These are phyloP conservation scores for Diplodia sapinea DNA, from an alignment of 2,329 filamentous ascomycete genomes.

Conservation along the genomic window DNA sequence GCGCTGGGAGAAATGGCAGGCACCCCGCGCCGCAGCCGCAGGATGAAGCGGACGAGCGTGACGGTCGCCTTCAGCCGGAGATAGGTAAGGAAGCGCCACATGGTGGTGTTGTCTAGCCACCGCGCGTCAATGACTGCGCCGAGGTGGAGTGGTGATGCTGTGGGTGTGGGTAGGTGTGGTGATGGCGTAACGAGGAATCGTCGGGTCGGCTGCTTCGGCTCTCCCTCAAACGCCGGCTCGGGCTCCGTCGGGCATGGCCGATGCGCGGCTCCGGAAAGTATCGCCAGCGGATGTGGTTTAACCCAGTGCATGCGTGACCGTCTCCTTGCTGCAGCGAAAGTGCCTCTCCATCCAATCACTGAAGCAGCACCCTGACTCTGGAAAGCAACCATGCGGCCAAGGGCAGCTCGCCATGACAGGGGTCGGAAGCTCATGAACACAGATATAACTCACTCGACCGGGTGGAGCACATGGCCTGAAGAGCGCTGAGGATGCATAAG, in stretches of 20 bases:
- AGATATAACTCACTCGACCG: not conserved
- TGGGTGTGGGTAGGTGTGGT: not conserved
- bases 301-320: not conserved
- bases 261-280: not conserved
- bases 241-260: not conserved
- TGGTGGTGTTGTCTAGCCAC: not conserved
- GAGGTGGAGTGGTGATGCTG: not conserved
- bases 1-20: not conserved
- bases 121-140: not conserved
- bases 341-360: not conserved
- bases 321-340: not conserved
- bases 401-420: not conserved
- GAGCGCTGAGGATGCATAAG: not conserved
- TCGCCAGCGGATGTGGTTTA: not conserved
- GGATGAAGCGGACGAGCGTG: constrained; percentile 31
- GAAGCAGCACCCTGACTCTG: not conserved
- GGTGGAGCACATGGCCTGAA: not conserved
- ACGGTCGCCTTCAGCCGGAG: constrained; percentile 35
- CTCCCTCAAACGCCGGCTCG: not conserved
- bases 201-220: not conserved
- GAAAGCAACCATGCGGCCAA: not conserved
- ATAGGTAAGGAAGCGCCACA: constrained; percentile 32
- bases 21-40: not conserved
- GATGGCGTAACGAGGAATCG: not conserved
- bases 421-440: not conserved